Conservation (phyloP, 441 rosid genomes). For the Kokia cookei region DNA sequence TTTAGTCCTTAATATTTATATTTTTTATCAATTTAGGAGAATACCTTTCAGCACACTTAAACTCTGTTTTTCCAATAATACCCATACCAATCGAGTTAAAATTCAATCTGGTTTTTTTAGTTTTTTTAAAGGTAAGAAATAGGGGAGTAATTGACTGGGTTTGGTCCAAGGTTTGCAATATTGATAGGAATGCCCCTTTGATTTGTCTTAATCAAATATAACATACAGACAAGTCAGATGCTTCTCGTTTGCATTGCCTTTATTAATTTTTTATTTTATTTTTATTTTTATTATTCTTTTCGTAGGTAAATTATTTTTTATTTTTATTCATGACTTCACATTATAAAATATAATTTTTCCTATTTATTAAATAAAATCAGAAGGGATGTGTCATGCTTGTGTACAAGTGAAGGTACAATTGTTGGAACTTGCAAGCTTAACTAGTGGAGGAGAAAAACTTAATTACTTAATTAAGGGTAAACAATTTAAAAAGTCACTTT, state of each 20-base stretch:
- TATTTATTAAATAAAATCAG: neutral
- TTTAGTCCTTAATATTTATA: no score
- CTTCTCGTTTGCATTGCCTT: slow-evolving; percentile 1
- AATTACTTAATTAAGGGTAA: neutral
- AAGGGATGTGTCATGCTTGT: neutral
- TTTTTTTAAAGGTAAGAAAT: neutral
- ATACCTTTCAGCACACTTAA: no score
- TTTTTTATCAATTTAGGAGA: no score
- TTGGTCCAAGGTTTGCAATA: neutral
- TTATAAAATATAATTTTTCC: neutral
- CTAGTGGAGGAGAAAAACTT: neutral
- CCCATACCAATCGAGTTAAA: no score
- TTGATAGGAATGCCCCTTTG: neutral
- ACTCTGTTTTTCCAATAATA: no score
- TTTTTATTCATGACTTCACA: neutral
- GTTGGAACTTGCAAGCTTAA: neutral
- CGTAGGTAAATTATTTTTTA: neutral
- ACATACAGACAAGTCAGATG: neutral
- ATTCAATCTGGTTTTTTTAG: no score
- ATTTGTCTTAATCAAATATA: neutral
- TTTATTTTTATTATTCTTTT: neutral
- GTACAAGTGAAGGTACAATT: neutral
- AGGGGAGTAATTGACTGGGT: neutral
- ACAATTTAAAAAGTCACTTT: no score
- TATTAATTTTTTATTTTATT: neutral